phyloP scores from a whole-genome alignment of 257 asterid genomes.

The Marsdenia floribunda region DNA sequence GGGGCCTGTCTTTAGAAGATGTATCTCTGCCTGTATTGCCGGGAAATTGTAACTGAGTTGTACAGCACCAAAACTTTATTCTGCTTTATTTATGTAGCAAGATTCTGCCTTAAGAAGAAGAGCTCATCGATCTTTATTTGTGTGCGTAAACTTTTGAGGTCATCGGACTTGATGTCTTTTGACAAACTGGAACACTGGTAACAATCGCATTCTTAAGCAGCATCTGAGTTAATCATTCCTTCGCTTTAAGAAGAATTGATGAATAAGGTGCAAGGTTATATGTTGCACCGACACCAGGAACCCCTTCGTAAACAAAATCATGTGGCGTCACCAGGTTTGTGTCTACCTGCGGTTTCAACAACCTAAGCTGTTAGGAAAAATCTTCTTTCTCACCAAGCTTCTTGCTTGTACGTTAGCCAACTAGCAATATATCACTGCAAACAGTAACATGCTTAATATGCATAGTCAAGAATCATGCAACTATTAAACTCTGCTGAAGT shows the following conservation, averaged over 20 bases:
- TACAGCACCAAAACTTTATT: neutral
- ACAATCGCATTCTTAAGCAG: neutral
- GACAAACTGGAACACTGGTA: neutral
- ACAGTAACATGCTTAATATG: neutral
- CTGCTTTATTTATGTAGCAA: neutral
- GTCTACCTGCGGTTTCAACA: slow-evolving; percentile 60
- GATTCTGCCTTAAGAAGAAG: neutral
- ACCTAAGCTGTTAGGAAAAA: neutral
- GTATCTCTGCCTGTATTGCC: neutral
- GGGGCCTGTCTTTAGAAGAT: neutral
- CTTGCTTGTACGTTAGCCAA: neutral
- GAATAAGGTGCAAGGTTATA: slow-evolving; percentile 75
- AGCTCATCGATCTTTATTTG: too few relatives aligned
- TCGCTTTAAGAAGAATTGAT: slow-evolving; percentile 71
- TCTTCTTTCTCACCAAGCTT: neutral
- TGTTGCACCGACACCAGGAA: slow-evolving; percentile 42
- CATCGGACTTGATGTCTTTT: neutral
- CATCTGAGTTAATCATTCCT: slow-evolving; percentile 24
- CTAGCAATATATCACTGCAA: neutral
- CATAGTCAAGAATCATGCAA: neutral
- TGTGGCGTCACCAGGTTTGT: slow-evolving; percentile 74
- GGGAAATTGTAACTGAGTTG: neutral
- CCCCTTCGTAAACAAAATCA: slow-evolving; percentile 65
- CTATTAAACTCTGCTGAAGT: neutral
- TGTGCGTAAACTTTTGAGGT: neutral